Conservation (phyloP, 257 asterid species). For the Przewalskia tangutica region DNA sequence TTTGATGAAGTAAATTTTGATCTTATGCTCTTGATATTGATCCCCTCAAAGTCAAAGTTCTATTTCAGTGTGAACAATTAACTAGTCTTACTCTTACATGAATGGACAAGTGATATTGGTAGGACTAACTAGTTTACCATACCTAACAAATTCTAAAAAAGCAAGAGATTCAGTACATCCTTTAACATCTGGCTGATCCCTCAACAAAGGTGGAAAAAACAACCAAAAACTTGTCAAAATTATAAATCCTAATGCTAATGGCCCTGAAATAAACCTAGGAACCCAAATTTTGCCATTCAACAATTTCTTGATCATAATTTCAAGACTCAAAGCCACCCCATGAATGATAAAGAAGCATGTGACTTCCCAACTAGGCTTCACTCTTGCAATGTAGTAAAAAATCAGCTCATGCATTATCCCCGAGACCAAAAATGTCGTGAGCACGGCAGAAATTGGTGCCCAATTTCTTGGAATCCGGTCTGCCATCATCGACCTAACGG, state of each 20-base stretch:
- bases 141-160: constrained; percentile 36
- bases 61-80: neutral
- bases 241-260: constrained; percentile 31
- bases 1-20: neutral
- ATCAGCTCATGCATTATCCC: constrained; percentile 64
- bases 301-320: constrained; percentile 24
- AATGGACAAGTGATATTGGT: constrained; percentile 34
- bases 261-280: constrained; percentile 26
- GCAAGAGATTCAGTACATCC: constrained; percentile 50
- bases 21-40: no score
- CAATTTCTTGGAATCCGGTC: neutral
- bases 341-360: constrained; percentile 34
- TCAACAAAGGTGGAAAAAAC: constrained; percentile 44
- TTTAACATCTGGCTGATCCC: constrained; percentile 28
- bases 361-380: constrained; percentile 35
- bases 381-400: constrained; percentile 33
- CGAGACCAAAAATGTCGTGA: constrained; percentile 40
- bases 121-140: constrained; percentile 30
- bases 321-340: constrained; percentile 26
- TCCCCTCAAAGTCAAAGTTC: no score
- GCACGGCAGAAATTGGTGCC: constrained; percentile 19
- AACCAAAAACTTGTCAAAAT: constrained; percentile 34
- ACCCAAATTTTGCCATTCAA: neutral
- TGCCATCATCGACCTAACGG: constrained; percentile 4
- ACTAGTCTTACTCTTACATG: constrained; percentile 2